Conservation (phyloP, 345 rosid species). For the Moricandia moricandioides region DNA sequence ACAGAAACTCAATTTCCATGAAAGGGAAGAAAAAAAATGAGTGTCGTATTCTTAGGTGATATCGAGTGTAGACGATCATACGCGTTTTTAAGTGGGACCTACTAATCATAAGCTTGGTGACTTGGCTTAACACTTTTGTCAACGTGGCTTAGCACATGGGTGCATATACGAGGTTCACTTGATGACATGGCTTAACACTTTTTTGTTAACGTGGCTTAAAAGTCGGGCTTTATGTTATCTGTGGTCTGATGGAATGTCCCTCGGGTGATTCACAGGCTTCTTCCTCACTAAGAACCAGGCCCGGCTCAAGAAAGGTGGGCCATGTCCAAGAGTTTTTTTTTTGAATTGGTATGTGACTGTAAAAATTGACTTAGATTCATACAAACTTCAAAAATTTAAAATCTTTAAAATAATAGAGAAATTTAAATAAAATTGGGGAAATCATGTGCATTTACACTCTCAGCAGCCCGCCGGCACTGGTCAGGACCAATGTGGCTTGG, state of each 20-base stretch:
- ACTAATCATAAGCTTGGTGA: slow-evolving; percentile 6
- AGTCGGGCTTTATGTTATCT: too few relatives aligned
- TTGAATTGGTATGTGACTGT: too few relatives aligned
- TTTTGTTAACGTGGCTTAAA: not conserved
- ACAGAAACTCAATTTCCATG: slow-evolving; percentile 20
- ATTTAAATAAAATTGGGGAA: too few relatives aligned
- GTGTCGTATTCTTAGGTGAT: slow-evolving; percentile 12
- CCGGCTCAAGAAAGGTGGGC: not conserved
- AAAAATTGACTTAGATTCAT: too few relatives aligned
- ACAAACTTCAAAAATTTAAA: too few relatives aligned
- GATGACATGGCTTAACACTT: too few relatives aligned
- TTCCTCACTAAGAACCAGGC: slow-evolving; percentile 30
- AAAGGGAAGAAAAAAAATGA: not conserved
- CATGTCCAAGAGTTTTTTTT: too few relatives aligned
- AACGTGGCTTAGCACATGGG: slow-evolving; percentile 3
- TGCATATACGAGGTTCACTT: not conserved
- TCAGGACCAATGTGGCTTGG: slow-evolving; percentile 78
- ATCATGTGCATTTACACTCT: too few relatives aligned
- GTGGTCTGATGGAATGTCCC: slow-evolving; percentile 55
- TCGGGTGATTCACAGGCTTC: slow-evolving; percentile 49
- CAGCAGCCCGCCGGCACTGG: too few relatives aligned
- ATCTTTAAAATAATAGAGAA: too few relatives aligned
- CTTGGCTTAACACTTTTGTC: not conserved
- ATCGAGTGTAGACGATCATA: slow-evolving; percentile 15
- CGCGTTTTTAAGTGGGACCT: not conserved